These are phyloP conservation scores for Oldenlandia corymbosa DNA, from an alignment of 257 asterid genomes.

Conservation along the genomic window DNA sequence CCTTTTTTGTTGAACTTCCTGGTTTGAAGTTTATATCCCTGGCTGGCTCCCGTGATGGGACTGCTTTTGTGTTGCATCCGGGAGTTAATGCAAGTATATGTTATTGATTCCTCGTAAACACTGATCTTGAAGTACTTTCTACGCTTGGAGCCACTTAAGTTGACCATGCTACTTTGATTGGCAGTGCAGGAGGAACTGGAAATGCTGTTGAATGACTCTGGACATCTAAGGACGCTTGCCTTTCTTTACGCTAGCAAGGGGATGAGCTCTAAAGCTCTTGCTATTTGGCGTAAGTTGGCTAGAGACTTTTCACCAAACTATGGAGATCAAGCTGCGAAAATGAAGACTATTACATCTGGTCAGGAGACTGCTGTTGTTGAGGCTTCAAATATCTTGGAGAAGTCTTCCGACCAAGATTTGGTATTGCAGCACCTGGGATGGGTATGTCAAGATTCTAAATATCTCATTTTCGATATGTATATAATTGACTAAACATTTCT, in stretches of 20 bases:
- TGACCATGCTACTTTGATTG: conserved; percentile 58
- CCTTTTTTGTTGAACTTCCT: neutral
- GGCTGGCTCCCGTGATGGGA: neutral
- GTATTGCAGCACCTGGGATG: conserved; percentile 94
- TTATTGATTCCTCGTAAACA: neutral
- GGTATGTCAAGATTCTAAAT: conserved; percentile 42
- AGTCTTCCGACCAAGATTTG: conserved; percentile 79
- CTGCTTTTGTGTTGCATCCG: neutral
- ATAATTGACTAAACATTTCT: conserved; percentile 11
- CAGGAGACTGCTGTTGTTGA: conserved; percentile 65
- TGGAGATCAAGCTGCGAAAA: conserved; percentile 37
- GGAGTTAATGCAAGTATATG: neutral
- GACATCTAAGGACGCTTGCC: conserved; percentile 92
- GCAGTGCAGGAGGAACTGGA: conserved; percentile 99
- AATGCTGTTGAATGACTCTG: conserved; percentile 73
- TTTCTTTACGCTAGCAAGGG: conserved; percentile 91
- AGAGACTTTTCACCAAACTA: conserved; percentile 53
- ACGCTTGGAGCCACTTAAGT: conserved; percentile 12
- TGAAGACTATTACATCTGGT: conserved; percentile 29
- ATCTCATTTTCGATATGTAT: neutral
- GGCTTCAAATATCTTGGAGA: conserved; percentile 84
- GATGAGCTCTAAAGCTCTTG: conserved; percentile 77
- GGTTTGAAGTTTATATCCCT: neutral
- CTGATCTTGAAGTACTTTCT: neutral
- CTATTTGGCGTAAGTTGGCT: conserved; percentile 84